Base-by-base conservation (phyloP, 495 filamentous ascomycete genomes). In the Letharia columbiana region DNA sequence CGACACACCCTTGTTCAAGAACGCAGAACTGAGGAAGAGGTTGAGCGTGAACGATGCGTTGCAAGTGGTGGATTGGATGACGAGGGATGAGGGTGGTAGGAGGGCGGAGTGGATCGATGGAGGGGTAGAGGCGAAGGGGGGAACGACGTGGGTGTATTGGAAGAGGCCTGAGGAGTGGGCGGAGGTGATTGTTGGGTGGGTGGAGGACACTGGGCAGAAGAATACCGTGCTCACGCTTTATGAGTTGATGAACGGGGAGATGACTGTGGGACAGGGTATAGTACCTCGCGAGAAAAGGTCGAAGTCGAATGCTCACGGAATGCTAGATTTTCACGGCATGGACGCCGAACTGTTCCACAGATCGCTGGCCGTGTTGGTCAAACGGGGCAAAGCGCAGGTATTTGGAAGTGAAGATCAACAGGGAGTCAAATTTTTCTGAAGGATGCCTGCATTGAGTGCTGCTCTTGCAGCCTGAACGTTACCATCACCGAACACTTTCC, bases 401-500 rank as follows among this genome's bases (percentile, higher is more conserved):
- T 97, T 98, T 80, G 93, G 93, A 28, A 76, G 70, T 47, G 92
- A 92, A 68, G 93, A 93, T 69, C 85, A 89, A 66, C 84, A 86
- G 72, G 94, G 94, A 62, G 91, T 97, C 66, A 98, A 98, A 78
- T 98, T 98, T 79, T 97, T 97, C 74, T 98, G 79, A 79, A 39
- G 31, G 2, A 57, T 18, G 12, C 8, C 54, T 35, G 15, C 54
- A 37, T 37, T 20, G 54, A 37, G 13, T 56, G 17, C 54, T 57
- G 33, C 54, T 33, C 31, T 56, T 35, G 52, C 28, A 35, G 52
- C 33, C 4, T 18, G 28, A 2, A 56, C 31, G 11, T 12, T 13
- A 6, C 4, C 31, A 35, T 35, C 28, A 18, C 31, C 31, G 23
- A 35, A 56, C 28, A 6, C 28, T 35, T 31, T 33, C 31, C 11